These are phyloP conservation scores for Mortierella sp. DNA, from an alignment of 371 early-diverging fungal species.

Conservation along the genomic window DNA sequence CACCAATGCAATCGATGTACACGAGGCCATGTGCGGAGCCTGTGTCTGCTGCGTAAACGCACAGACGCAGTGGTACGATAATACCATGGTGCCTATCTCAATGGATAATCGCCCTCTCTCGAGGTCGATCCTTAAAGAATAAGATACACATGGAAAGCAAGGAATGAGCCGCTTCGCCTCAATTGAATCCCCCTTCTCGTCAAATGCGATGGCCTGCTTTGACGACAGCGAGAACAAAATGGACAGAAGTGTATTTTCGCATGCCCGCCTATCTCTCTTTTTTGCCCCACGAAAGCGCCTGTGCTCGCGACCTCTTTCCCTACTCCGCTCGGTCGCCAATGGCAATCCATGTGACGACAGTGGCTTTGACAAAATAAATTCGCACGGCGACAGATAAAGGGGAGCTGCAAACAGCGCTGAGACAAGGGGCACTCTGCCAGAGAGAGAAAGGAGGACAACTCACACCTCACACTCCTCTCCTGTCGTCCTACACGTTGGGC, in stretches of 20 bases:
- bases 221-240: background rate
- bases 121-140: background rate
- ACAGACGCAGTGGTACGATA: background rate
- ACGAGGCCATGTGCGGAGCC: background rate
- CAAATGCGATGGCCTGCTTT: background rate
- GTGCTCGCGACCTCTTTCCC: background rate
- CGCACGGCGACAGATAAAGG: background rate
- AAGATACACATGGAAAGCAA: background rate
- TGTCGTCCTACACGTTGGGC: background rate
- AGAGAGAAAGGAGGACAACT: background rate
- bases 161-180: background rate
- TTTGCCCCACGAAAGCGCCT: slow-evolving; percentile 2
- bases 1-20: background rate
- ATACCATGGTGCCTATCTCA: background rate
- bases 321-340: background rate
- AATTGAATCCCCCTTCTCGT: background rate
- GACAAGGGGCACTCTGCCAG: background rate
- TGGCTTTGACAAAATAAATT: background rate
- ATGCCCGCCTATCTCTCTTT: background rate
- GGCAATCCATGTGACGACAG: background rate
- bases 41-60: background rate
- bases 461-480: background rate
- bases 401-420: background rate
- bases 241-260: background rate
- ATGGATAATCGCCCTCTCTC: background rate